Conservation (phyloP, 2,329 filamentous ascomycete genomes). For the Lachnellula hyalina region DNA sequence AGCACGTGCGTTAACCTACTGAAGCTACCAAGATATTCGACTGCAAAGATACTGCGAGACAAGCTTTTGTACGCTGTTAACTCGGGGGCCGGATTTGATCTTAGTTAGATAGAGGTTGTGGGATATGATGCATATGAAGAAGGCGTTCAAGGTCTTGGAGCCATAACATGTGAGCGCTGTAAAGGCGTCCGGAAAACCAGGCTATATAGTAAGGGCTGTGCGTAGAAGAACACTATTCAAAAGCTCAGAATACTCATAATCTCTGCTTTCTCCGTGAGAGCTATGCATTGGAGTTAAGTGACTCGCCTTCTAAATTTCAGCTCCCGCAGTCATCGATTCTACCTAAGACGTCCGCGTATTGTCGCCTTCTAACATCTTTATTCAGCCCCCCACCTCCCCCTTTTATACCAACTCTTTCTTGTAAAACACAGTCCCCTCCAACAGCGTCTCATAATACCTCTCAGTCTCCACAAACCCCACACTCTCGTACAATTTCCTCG, state of each 20-base stretch:
- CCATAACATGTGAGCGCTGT: neutral
- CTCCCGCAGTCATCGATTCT: neutral
- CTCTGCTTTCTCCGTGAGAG: neutral
- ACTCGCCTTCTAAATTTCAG: neutral
- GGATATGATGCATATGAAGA: slow-evolving; percentile 1
- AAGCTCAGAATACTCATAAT: neutral
- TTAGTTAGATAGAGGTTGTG: slow-evolving; percentile 33
- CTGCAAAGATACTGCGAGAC: slow-evolving; percentile 58
- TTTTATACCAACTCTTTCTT: slow-evolving; percentile 11
- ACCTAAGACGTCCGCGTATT: neutral
- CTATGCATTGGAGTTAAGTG: neutral
- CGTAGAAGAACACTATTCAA: neutral
- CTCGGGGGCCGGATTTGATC: slow-evolving; percentile 87
- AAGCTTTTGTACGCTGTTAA: slow-evolving; percentile 89
- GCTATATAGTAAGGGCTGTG: neutral
- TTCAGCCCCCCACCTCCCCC: too few species aligned
- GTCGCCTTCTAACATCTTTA: too few species aligned
- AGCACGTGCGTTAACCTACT: slow-evolving; percentile 95
- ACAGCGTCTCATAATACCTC: slow-evolving; percentile 51
- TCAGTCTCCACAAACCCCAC: slow-evolving; percentile 47
- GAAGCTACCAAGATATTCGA: slow-evolving; percentile 80
- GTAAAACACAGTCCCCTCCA: slow-evolving; percentile 49
- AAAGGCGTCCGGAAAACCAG: neutral
- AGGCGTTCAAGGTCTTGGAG: neutral
- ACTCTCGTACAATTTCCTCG: slow-evolving; percentile 43